phyloP scores from a whole-genome alignment of 1,139 yeast species.

The Blastobotrys malaysiensis region DNA sequence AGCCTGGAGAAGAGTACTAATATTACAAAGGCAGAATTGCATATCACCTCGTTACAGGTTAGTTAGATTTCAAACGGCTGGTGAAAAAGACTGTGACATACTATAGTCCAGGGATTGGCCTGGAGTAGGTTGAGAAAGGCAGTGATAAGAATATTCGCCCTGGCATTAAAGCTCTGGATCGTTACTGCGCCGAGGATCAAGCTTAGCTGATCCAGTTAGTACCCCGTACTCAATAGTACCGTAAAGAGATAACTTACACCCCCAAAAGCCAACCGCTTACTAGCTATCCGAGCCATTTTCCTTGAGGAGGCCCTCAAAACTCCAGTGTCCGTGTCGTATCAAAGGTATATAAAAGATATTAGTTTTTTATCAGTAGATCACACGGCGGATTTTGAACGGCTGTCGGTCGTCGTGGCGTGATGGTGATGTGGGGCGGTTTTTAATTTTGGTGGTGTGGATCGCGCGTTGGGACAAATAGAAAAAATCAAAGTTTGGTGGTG shows the following conservation, averaged over 20 bases:
- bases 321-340: neutral
- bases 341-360: no score
- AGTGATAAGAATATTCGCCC: neutral
- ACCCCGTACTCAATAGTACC: neutral
- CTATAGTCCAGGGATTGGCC: neutral
- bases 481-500: neutral
- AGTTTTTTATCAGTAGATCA: neutral
- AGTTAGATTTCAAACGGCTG: neutral
- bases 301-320: neutral
- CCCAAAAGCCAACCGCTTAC: neutral
- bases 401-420: neutral
- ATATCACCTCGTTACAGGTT: constrained; percentile 7
- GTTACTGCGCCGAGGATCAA: neutral
- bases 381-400: neutral
- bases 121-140: neutral
- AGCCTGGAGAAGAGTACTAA: constrained; percentile 8
- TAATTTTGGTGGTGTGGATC: neutral
- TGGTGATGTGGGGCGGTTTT: neutral
- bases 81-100: neutral
- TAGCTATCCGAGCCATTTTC: neutral
- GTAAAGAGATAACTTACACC: neutral
- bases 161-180: neutral
- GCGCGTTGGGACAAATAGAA: neutral
- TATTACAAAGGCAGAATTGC: constrained; percentile 8
- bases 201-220: neutral